Base-by-base conservation (phyloP, 2,329 filamentous ascomycete genomes). In the Nigrospora osmanthi region DNA sequence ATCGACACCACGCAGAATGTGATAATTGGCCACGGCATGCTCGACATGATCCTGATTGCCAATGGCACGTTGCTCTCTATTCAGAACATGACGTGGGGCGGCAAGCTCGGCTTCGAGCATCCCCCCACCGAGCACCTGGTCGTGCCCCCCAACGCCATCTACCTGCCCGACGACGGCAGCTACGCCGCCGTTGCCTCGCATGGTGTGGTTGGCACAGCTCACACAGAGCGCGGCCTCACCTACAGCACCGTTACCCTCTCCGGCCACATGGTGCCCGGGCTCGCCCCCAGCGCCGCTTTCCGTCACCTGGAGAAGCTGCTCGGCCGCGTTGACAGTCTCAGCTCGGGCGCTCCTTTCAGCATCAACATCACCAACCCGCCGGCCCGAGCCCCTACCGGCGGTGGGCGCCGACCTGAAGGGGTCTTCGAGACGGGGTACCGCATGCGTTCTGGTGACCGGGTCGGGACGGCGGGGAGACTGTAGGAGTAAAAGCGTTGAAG, bases 1-100 rank as follows among this genome's bases (percentile, higher is more conserved):
- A 87, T 91, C 50, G 86, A 91, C 55, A 70, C 72, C 31, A 86
- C 85, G 1, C 73, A 84, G 39, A 82, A 83, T 49, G 86, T 87
- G 10, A 73, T 93, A 52, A 80, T 93, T 55, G 83, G 73, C 3
- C 85, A 90, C 56, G 87, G 85, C 11, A 67, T 76, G 40, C 72
- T 84, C 11, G 87, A 89, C 64, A 85, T 75, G 57, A 73, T 86
- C 48, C 71, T 88, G 11, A 68, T 83, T 19, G 69, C 73, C 55
- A 85, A 86, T 59, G 86, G 85, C 14, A 85, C 85, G 0, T 69
- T 91, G 1, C 68, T 88, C 7, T 75, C 76, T 1, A 81, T 90
- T 47, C 86, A 91, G 58, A 89, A 89, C 67, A 87, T 90, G 81
- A 89, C 85, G 0, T 91, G 81, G 80, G 78, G 79, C 46, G 86